Conservation (phyloP, 257 asterid genomes). For the Verbascum thapsus region DNA sequence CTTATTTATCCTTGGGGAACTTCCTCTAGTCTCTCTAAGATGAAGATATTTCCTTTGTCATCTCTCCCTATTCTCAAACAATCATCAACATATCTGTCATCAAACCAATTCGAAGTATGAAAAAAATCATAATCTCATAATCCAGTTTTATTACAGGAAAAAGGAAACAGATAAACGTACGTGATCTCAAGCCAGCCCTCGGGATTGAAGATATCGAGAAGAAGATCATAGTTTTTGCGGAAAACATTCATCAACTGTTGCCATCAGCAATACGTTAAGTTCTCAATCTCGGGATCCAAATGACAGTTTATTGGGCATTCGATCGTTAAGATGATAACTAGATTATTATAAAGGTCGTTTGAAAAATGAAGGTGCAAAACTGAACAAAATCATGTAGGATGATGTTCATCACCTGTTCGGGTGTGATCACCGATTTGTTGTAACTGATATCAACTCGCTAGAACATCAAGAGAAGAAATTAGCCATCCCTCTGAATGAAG, state of each 20-base stretch:
- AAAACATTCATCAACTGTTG: slow-evolving; percentile 83
- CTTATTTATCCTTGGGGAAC: not conserved
- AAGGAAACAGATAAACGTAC: slow-evolving; percentile 45
- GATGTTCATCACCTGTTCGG: slow-evolving; percentile 59
- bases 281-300: too few species aligned
- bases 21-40: slow-evolving; percentile 49
- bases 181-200: slow-evolving; percentile 95
- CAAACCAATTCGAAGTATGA: slow-evolving; percentile 15
- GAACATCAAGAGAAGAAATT: slow-evolving; percentile 1
- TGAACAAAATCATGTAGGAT: too few species aligned
- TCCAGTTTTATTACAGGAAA: not conserved
- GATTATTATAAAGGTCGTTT: not conserved
- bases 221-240: slow-evolving; percentile 73
- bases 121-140: not conserved
- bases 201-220: slow-evolving; percentile 81
- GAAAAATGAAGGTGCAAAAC: too few species aligned
- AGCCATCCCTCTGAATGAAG: not conserved
- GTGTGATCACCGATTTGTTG: slow-evolving; percentile 65
- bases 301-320: not conserved
- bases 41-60: slow-evolving; percentile 78
- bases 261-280: slow-evolving; percentile 14
- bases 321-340: not conserved
- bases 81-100: slow-evolving; percentile 73
- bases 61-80: slow-evolving; percentile 84
- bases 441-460: slow-evolving; percentile 81